Evolutionary conservation across 352 stramenopile species (phyloP).

Genomic region (Globisporangium nunn): DNA sequence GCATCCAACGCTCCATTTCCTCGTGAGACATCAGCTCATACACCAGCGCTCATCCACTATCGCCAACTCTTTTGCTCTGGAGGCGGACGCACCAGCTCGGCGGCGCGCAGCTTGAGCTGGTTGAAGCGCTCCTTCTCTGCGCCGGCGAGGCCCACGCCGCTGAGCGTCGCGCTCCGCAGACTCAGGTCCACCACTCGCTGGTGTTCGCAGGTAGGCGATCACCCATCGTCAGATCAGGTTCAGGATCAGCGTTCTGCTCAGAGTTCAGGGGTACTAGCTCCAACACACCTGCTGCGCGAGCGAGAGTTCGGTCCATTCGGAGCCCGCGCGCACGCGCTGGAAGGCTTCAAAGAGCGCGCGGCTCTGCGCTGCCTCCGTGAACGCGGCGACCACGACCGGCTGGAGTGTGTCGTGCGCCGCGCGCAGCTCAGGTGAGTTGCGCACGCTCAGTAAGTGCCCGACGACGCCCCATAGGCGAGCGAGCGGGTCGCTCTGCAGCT

Average conservation of each 20-base stretch:
- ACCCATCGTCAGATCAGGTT: neutral
- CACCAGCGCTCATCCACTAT: too few relatives aligned
- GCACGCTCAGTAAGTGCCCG: slow-evolving; percentile 95
- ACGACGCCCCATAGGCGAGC: slow-evolving; percentile 93
- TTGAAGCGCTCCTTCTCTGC: slow-evolving; percentile 93
- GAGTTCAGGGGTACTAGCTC: too few relatives aligned
- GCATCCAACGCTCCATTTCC: neutral
- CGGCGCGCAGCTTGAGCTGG: slow-evolving; percentile 90
- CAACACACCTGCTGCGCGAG: slow-evolving; percentile 45
- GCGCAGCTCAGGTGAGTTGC: slow-evolving; percentile 93
- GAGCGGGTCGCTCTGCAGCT: slow-evolving; percentile 89
- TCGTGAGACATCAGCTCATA: too few relatives aligned
- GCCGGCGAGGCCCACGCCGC: slow-evolving; percentile 91
- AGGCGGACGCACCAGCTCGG: slow-evolving; percentile 63
- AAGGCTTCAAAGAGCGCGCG: slow-evolving; percentile 91
- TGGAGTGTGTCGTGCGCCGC: slow-evolving; percentile 90
- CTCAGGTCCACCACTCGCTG: slow-evolving; percentile 87
- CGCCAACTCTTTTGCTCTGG: neutral
- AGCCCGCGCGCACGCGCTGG: slow-evolving; percentile 59
- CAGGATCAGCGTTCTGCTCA: too few relatives aligned
- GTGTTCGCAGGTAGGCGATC: neutral
- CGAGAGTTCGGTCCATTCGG: slow-evolving; percentile 46
- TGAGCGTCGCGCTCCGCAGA: slow-evolving; percentile 85
- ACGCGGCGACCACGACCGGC: slow-evolving; percentile 91
- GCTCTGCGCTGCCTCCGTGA: slow-evolving; percentile 90